Evolutionary conservation across 805 yeast species (phyloP), one percentile per base, ranked within the genome.

Genomic region (Starmerella lactis-condensi): DNA sequence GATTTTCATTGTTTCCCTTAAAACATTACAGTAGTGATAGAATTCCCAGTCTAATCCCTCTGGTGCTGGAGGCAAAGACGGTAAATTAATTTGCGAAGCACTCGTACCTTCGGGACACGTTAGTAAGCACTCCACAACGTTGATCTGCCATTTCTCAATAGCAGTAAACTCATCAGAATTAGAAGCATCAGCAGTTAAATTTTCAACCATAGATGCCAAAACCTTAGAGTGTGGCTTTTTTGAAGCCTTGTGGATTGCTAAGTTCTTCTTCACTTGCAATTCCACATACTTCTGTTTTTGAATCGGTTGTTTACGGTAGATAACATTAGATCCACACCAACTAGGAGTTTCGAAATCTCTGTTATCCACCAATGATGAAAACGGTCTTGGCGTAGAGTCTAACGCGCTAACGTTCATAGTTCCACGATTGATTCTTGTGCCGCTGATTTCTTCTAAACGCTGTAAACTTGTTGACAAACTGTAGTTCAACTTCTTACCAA

Each of bases 301-400:
- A 2, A n/a, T 17, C 3, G 45, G 45, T 2, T 41, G 45, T 1
- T 29, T 17, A 17, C 13, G 28, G 27, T 30, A 11, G 19, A 16
- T 16, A 13, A 23, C 30, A 2, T 27, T 29, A 17, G 18, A 27
- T 10, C 29, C 33, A 20, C 34, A 37, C 20, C 28, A 10, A 17
- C 16, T 9, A 24, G 29, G 6, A 6, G 67, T 62, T 5, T 50
- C 54, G 33, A 56, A 50, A 43, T 77, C 89, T 33, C 85, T 60
- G 41, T 72, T 73, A 46, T 77, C 85, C 15, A 24, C 33, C 14
- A 45, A 30, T 17, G 26, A 15, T 15, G 28, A 34, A 17, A 23
- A 24, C 16, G 35, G 24, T 9, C 34, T 31, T 4, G 24, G 27
- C 27, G 36, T 7, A 12, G 13, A 22, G n/a, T 22, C 32, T 6